These are phyloP conservation scores for Pseudocercospora cruenta DNA, from an alignment of 2,329 filamentous ascomycete genomes.

Conservation along the genomic window DNA sequence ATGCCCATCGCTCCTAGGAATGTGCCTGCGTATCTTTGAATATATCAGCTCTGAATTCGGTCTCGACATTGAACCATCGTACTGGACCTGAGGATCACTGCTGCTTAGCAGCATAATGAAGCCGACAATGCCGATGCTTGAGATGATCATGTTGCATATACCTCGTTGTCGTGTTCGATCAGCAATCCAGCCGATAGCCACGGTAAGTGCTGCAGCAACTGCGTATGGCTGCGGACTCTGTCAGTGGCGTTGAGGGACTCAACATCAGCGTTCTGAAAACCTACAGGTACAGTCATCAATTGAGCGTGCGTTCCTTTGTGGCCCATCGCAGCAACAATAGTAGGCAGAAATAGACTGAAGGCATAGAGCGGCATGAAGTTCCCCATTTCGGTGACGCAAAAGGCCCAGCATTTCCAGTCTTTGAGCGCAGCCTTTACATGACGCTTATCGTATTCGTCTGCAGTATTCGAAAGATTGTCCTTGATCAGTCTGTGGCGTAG, in stretches of 20 bases:
- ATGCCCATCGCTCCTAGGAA: constrained; percentile 26
- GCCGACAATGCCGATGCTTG: constrained; percentile 72
- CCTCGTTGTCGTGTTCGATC: constrained; percentile 75
- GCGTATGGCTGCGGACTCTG: constrained; percentile 61
- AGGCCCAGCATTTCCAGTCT: constrained; percentile 79
- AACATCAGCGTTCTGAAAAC: neutral
- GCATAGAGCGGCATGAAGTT: constrained; percentile 33
- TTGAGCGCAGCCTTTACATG: constrained; percentile 49
- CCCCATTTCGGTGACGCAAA: constrained; percentile 74
- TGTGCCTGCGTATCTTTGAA: constrained; percentile 58
- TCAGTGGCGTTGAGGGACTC: neutral
- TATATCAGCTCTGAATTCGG: constrained; percentile 79
- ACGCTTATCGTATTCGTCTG: constrained; percentile 40
- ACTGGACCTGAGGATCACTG: constrained; percentile 68
- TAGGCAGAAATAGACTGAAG: constrained; percentile 59
- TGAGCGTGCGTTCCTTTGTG: constrained; percentile 24
- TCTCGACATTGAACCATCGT: constrained; percentile 59
- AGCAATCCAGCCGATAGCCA: constrained; percentile 71
- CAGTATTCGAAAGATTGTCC: constrained; percentile 35
- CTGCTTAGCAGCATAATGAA: constrained; percentile 78
- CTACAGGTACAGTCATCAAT: constrained; percentile 63
- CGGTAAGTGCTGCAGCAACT: constrained; percentile 68
- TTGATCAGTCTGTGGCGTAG: constrained; percentile 26
- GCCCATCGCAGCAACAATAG: constrained; percentile 68
- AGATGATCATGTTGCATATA: constrained; percentile 75